Percentiles rank a stretch among this genome's conserved stretches.
Conservation (phyloP, 352 stramenopile genomes). For the Globisporangium cystogenes region DNA sequence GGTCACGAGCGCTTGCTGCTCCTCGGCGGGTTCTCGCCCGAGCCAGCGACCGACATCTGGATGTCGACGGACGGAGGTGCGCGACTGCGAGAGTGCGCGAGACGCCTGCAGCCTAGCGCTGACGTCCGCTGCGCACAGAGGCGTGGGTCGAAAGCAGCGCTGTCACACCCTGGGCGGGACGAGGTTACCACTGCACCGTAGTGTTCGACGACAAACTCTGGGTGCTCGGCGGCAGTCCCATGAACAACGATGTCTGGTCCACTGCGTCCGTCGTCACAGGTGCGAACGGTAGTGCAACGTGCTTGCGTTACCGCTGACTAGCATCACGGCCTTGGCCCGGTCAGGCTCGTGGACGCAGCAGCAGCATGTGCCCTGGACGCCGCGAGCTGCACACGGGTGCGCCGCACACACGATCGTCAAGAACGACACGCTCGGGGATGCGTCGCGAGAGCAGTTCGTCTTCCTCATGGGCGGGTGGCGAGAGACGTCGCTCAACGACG, state of each 20-base stretch:
- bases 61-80: conserved; percentile 55
- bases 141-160: conserved; percentile 36
- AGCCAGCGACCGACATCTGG: conserved; percentile 74
- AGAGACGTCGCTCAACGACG: conserved; percentile 55
- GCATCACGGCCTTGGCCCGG: too few relatives aligned
- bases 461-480: conserved; percentile 70
- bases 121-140: conserved; percentile 14
- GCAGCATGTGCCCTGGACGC: conserved; percentile 35
- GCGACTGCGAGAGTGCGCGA: neutral
- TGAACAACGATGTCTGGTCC: conserved; percentile 79
- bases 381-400: conserved; percentile 55
- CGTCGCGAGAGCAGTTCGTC: conserved; percentile 36
- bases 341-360: conserved; percentile 36
- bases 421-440: conserved; percentile 50
- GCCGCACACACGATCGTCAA: conserved; percentile 40
- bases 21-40: conserved; percentile 68
- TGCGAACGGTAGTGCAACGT: neutral
- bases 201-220: conserved; percentile 52
- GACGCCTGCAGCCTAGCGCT: too few relatives aligned
- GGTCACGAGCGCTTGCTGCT: conserved; percentile 47
- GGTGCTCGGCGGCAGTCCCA: conserved; percentile 68
- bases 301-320: neutral
- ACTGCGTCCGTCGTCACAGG: conserved; percentile 53
- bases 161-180: conserved; percentile 40
- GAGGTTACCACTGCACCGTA: conserved; percentile 73